These are phyloP conservation scores for Coemansia sp. DNA, from an alignment of 192 early-diverging fungal species.

Conservation along the genomic window DNA sequence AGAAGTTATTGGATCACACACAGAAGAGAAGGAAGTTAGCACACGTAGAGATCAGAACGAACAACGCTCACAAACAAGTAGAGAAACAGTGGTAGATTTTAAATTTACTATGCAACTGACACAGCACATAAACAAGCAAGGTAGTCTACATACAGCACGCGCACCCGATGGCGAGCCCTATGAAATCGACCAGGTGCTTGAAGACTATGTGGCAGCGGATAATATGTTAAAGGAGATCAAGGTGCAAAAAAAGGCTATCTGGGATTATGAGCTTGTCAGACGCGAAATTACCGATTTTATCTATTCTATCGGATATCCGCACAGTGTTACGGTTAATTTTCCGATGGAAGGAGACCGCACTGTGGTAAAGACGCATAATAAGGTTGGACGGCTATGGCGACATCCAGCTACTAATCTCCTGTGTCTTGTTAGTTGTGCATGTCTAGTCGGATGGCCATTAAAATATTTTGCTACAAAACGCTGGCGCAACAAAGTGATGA, in stretches of 20 bases:
- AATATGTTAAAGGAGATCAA: conserved; percentile 42
- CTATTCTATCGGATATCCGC: conserved; percentile 36
- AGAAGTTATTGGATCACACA: conserved; percentile 40
- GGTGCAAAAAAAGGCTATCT: conserved; percentile 49
- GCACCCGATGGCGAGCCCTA: conserved; percentile 25
- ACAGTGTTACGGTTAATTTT: conserved; percentile 33
- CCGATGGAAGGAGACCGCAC: conserved; percentile 45
- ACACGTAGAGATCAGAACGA: neutral
- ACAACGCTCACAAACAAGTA: conserved; percentile 9
- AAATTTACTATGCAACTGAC: conserved; percentile 44
- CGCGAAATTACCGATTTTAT: conserved; percentile 23
- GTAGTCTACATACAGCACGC: conserved; percentile 40
- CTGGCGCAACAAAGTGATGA: conserved; percentile 47
- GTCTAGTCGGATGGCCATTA: conserved; percentile 47
- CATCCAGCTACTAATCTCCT: conserved; percentile 43
- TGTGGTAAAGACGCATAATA: conserved; percentile 24
- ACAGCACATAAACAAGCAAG: conserved; percentile 40
- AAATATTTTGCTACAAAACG: conserved; percentile 22
- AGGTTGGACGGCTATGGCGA: conserved; percentile 24
- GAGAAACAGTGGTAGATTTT: conserved; percentile 39
- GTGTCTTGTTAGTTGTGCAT: conserved; percentile 42
- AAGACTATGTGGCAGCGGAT: conserved; percentile 31
- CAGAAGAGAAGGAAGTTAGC: conserved; percentile 9
- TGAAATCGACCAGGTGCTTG: conserved; percentile 27
- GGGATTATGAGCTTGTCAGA: conserved; percentile 48